Evolutionary conservation across 805 yeast genomes (phyloP), one percentile per base, ranked within the genome.

Genomic region (Kuraishia capsulata): DNA sequence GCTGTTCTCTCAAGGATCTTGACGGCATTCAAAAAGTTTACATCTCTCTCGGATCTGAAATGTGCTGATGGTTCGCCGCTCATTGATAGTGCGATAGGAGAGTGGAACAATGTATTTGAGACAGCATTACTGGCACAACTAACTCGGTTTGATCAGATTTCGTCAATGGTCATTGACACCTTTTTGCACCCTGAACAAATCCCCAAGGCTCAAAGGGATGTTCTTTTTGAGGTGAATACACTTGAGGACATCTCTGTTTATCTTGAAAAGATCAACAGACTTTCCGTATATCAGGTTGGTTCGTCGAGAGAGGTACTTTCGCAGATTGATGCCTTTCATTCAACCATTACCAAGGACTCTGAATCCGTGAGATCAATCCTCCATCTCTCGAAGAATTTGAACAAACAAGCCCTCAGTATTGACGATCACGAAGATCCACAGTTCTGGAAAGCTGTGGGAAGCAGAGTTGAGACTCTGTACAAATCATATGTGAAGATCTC

Each of bases 341-440:
- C 20, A 1, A 39, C 37, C 4, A 41, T 53, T 6, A 40, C 33
- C 5, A 19, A 36, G 3, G 36, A 45, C 13, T 25, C 51, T 8
- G 37, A 36, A 1, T 46, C 60, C 4, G 34, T 56, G 4, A 49
- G 42, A 16, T 42, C 46, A 3, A 29, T 59, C 5, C 39, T 44
- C 3, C 42, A 41, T 6, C 40, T 55, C 17, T 41, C 54, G 2
- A 30, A 26, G 2, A 39, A 44, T 3, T 33, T 61, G 28, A 36
- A 36, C 2, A 57, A 54, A 35, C 65, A 62, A 18, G 43, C 56
- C 2, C 39, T 61, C 30, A 54, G 64, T n/a, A 50, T 60, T 33
- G 66, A 61, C 44, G 65, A 60, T 37, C 41, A 44, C 26, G 65
- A 60, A 32, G 49, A 60, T 41, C 57, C 54, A 17, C 48, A 41